Evolutionary conservation across 495 filamentous ascomycete species (phyloP).

Genomic region (Aspergillus campestris): DNA sequence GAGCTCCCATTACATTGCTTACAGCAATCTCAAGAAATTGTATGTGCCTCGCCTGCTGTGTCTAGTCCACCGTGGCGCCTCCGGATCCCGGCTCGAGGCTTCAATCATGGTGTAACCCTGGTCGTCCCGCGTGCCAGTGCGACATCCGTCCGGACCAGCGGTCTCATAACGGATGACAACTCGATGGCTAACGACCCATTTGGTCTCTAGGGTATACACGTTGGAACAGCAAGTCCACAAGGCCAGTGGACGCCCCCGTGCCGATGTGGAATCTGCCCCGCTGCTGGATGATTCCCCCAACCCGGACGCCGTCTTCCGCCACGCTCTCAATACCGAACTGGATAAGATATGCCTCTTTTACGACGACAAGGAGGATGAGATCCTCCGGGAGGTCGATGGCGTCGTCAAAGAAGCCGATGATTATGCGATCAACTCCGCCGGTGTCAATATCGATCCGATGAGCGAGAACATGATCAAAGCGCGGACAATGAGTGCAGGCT

Average conservation of each 20-base stretch:
- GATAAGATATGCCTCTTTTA: constrained; percentile 93
- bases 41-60: constrained; percentile 40
- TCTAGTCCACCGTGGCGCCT: background rate
- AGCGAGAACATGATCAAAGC: constrained; percentile 40
- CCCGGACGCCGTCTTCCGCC: constrained; percentile 68
- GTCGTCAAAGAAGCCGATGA: constrained; percentile 65
- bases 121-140: background rate
- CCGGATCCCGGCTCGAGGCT: too few relatives aligned
- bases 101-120: too few relatives aligned
- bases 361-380: constrained; percentile 74
- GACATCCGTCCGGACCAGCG: background rate
- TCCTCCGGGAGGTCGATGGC: constrained; percentile 70
- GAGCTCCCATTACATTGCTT: constrained; percentile 95
- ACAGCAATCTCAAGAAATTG: constrained; percentile 98
- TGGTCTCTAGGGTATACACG: constrained; percentile 65
- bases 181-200: constrained; percentile 17
- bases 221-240: constrained; percentile 68
- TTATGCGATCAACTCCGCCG: constrained; percentile 57
- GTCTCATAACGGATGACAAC: constrained; percentile 1
- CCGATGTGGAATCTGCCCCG: constrained; percentile 77
- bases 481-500: constrained; percentile 30
- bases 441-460: constrained; percentile 45
- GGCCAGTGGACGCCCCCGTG: constrained; percentile 36
- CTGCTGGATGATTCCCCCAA: constrained; percentile 58
- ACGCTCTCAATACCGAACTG: constrained; percentile 77